Base-by-base conservation (phyloP, 768 basidiomycete species). In the Kwoniella europaea region DNA sequence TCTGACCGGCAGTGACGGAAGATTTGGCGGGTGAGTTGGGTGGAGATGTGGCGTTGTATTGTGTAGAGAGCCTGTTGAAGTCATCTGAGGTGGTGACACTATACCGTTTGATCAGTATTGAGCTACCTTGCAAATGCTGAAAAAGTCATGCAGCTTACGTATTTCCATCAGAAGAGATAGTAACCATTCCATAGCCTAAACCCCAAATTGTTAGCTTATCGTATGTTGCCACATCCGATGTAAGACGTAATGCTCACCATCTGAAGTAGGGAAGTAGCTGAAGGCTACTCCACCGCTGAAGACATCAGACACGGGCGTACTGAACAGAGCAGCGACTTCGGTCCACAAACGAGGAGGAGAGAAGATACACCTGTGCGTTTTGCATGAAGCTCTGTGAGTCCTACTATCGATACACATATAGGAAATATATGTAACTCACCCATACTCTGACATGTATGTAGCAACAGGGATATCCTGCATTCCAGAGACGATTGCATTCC, bases 391-490 rank as follows among this genome's bases (percentile, higher is more conserved):
- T 7, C 6, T 35, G 35, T 9, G 35, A 35, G 35, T 35, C 6
- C 1, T 35, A 35, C 4, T 35, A 35, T 35, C 35, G 6, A 35
- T 1, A 35, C 6, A 7, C 6, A 35, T 35, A 7, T 35, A 35
- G 35, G 35, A 35, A 20, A 43, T 7, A 35, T 10, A 12, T 41
- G 12, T 2, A 9, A 77, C 76, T 56, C 58, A 82, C 67, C 93
- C 92, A 65, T 88, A 96, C 87, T 93, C 92, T 80, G 91, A 91
- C 85, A 96, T 92, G 86, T 96, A 95, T 10, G 93, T 92, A 1
- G 88, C 88, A 29, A 95, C 88, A 68, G 92, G 92, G 82, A 84
- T 68, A 69, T 80, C 67, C 18, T 89, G 91, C 71, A 84, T 83
- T 18, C 77, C 81, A 42, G 79, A 73, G 29, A 81, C 80, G 56